These are phyloP conservation scores for Aegilops longissima DNA, from an alignment of 176 grass and related monocot genomes.

Conservation along the genomic window DNA sequence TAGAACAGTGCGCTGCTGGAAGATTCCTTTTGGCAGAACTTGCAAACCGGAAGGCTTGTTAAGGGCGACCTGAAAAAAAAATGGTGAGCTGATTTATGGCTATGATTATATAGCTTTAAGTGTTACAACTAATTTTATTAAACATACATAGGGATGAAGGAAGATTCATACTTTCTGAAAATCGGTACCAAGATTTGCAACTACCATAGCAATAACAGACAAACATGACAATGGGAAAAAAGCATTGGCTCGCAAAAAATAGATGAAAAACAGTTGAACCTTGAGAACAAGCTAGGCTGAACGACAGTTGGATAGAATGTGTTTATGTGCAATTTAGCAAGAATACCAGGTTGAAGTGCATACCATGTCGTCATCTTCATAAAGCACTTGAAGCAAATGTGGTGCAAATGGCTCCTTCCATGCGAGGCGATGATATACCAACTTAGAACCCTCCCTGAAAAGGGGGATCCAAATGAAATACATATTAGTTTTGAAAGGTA, in stretches of 20 bases:
- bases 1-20: slow-evolving; percentile 88
- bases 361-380: slow-evolving; percentile 96
- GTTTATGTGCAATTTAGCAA: background rate
- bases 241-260: background rate
- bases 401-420: slow-evolving; percentile 83
- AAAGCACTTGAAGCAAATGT: slow-evolving; percentile 72
- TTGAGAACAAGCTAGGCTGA: background rate
- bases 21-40: slow-evolving; percentile 93
- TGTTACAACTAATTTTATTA: background rate
- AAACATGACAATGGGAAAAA: background rate
- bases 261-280: background rate
- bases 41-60: slow-evolving; percentile 97
- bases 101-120: slow-evolving; percentile 6
- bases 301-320: background rate
- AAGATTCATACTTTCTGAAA: background rate
- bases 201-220: background rate
- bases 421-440: slow-evolving; percentile 74
- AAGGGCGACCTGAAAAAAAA: slow-evolving; percentile 57
- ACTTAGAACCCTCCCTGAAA: slow-evolving; percentile 64
- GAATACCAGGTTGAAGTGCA: background rate
- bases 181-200: background rate
- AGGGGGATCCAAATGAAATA: slow-evolving; percentile 12
- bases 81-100: background rate
- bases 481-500: slow-evolving; percentile 13
- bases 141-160: background rate